These are phyloP conservation scores for Trametes meyenii DNA, from an alignment of 768 basidiomycete genomes.

Conservation along the genomic window DNA sequence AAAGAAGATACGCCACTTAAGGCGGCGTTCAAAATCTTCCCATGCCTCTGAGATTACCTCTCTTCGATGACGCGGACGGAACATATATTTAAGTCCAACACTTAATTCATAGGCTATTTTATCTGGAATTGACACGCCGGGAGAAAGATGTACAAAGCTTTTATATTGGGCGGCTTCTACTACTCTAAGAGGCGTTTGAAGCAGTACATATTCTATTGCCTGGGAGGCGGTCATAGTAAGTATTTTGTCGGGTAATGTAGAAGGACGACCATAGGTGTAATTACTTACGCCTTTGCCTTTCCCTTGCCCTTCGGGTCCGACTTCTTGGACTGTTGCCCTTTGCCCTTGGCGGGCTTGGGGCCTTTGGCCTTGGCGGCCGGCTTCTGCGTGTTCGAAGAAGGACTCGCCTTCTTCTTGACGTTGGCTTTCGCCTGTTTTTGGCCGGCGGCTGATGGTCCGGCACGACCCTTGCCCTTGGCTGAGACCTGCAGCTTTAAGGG, in stretches of 20 bases:
- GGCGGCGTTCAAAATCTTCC: neutral
- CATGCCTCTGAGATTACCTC: neutral
- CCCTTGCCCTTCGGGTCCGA: neutral
- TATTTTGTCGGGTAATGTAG: neutral
- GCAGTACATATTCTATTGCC: neutral
- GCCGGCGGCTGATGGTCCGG: neutral
- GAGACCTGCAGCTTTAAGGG: neutral
- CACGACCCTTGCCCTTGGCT: neutral
- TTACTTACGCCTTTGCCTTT: neutral
- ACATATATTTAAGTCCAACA: slow-evolving; percentile 9
- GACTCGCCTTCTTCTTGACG: neutral
- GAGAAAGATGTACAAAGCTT: neutral
- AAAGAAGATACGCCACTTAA: neutral
- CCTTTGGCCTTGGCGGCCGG: neutral
- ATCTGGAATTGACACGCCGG: neutral
- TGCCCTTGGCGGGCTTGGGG: neutral
- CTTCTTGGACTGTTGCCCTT: too few species aligned
- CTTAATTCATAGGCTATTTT: neutral
- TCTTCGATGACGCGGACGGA: neutral
- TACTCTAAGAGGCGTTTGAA: neutral
- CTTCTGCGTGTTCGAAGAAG: neutral
- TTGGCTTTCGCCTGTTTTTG: neutral
- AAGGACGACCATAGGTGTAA: neutral
- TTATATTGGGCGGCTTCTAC: neutral
- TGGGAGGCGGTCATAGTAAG: neutral